A percentile compares a stretch with the other conserved stretches of the same genome.
Conservation (phyloP, 768 basidiomycete genomes). For the Termitomyces bulborhizus region DNA sequence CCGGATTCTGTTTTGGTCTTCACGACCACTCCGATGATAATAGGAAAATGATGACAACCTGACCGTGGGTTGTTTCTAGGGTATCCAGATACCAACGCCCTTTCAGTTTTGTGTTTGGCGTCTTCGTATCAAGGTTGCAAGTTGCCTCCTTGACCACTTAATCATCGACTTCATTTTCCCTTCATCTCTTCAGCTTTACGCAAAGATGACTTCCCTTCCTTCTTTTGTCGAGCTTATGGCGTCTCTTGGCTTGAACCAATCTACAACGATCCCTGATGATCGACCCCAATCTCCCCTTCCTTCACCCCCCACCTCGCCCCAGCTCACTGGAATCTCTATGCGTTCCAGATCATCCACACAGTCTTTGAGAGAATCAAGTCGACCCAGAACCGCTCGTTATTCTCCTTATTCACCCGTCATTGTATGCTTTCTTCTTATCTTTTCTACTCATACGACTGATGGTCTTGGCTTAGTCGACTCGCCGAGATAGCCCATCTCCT, state of each 20-base stretch:
- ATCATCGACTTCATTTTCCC: conserved; percentile 25
- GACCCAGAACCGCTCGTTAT: conserved; percentile 35
- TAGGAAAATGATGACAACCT: conserved; percentile 44
- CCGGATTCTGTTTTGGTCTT: conserved; percentile 35
- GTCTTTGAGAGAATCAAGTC: conserved; percentile 35
- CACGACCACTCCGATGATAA: conserved; percentile 36
- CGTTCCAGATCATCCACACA: conserved; percentile 39
- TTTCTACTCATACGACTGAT: neutral
- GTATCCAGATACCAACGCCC: conserved; percentile 21
- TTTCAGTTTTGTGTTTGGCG: conserved; percentile 29
- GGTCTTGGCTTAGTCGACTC: conserved; percentile 25
- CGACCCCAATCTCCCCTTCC: conserved; percentile 39
- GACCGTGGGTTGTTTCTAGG: conserved; percentile 54
- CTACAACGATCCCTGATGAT: conserved; percentile 22
- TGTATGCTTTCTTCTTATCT: conserved; percentile 23
- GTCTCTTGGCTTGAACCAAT: conserved; percentile 63
- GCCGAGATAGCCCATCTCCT: conserved; percentile 44
- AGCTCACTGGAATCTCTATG: conserved; percentile 24
- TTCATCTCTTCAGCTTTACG: conserved; percentile 20
- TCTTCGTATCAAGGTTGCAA: conserved; percentile 27
- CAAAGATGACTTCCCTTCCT: conserved; percentile 65
- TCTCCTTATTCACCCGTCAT: conserved; percentile 42
- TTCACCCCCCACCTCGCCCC: conserved; percentile 34
- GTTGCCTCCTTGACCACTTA: conserved; percentile 17
- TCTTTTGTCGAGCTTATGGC: conserved; percentile 88